Base-by-base conservation (phyloP, 2,329 filamentous ascomycete species). In the Eutypella sp. region DNA sequence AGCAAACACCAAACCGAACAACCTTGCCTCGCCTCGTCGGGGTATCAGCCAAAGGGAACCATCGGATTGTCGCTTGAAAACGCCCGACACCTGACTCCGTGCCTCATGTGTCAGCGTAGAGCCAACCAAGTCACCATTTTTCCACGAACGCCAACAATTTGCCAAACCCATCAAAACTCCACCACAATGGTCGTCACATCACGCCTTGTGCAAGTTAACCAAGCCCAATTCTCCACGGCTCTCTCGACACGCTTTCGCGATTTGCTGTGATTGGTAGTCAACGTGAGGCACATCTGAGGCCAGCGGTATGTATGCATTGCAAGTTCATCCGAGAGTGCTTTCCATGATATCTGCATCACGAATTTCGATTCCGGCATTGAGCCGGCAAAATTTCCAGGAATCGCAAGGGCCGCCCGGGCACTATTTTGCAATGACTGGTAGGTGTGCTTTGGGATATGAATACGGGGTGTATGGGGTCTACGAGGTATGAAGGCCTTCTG, bases 51-150 rank as follows among this genome's bases (percentile, higher is more conserved):
- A n/a, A n/a, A n/a, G 47, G 36, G 29, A 33, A 39, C 42, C 48
- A 53, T 49, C 48, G 51, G 55, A 57, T 57, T 54, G 59, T 57
- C 58, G 56, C 55, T 55, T 48, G 55, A 51, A 41, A 54, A 52
- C 51, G 46, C 53, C 52, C 41, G 55, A 58, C 50, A 50, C 56
- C 55, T 47, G 41, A 43, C 36, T 42, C 38, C 24, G 43, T 48
- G 45, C 18, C 19, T 16, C 16, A 39, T 16, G 36, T 20, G 23
- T 20, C 36, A 23, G 23, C 20, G 23, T 11, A 39, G 22, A 19
- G 18, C 19, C 36, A 39, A 22, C 11, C 20, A 39, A 39, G 36
- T 39, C 36, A 23, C 11, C 5, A 24, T 13, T 15, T 7, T 20
- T 39, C 19, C 13, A 22, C 13, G 19, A 22, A 24, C 15, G 31